phyloP scores from a whole-genome alignment of 768 basidiomycete species.

The Pleurotus citrinopileatus region DNA sequence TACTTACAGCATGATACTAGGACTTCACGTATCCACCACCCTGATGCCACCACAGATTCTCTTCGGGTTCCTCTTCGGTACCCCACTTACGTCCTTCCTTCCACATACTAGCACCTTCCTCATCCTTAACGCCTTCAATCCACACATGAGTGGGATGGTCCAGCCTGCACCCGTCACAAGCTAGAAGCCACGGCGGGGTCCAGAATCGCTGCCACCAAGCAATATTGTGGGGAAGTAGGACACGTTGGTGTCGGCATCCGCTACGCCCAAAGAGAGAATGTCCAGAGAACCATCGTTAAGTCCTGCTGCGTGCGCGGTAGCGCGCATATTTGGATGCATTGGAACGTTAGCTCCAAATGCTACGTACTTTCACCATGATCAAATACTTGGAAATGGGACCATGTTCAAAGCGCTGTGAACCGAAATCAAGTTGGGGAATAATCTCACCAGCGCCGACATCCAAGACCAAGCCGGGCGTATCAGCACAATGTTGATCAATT shows the following conservation, averaged over 20 bases:
- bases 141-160: conserved; percentile 55
- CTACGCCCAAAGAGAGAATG: conserved; percentile 63
- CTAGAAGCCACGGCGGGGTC: conserved; percentile 63
- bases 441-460: conserved; percentile 65
- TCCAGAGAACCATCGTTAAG: conserved; percentile 50
- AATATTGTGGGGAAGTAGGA: conserved; percentile 51
- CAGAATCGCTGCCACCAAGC: conserved; percentile 74
- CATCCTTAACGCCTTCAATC: conserved; percentile 32
- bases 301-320: conserved; percentile 45
- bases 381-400: conserved; percentile 66
- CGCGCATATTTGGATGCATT: conserved; percentile 60
- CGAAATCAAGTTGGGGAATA: background rate
- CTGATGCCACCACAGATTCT: conserved; percentile 59
- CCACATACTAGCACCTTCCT: conserved; percentile 43
- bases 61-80: conserved; percentile 50
- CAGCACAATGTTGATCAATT: background rate
- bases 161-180: conserved; percentile 63
- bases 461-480: conserved; percentile 43
- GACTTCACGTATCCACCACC: conserved; percentile 55
- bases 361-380: conserved; percentile 51
- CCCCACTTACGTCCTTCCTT: conserved; percentile 41
- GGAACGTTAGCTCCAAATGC: conserved; percentile 68
- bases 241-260: conserved; percentile 48
- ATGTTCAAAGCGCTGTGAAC: conserved; percentile 32
- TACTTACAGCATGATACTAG: too few relatives aligned